A percentile compares a stretch with the other conserved stretches of the same genome.
Evolutionary conservation across 441 rosid species (phyloP).

Genomic region (Erysimum cheiri): DNA sequence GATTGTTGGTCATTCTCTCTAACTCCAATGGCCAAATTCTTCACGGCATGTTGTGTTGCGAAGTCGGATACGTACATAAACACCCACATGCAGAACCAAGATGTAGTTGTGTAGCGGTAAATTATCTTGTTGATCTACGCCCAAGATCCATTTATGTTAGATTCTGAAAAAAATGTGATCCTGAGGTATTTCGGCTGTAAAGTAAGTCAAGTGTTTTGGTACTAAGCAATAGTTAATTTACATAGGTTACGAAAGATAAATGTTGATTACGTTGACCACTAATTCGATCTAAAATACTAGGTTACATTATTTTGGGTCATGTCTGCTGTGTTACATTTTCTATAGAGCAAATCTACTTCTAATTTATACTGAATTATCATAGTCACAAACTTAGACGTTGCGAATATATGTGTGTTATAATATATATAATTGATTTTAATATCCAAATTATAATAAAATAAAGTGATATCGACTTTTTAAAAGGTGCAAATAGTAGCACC

Average conservation of each 20-base stretch:
- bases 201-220: not conserved
- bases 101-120: not conserved
- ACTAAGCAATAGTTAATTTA: not conserved
- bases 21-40: slow-evolving; percentile 33
- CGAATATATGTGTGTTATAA: not conserved
- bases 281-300: not conserved
- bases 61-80: slow-evolving; percentile 17
- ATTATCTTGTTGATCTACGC: not conserved
- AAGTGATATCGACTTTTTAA: not conserved
- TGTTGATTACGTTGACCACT: not conserved
- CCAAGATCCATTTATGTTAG: slow-evolving; percentile 1
- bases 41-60: slow-evolving; percentile 30
- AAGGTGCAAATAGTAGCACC: not conserved
- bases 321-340: not conserved
- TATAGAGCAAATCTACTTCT: not conserved
- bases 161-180: not conserved
- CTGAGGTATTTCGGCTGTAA: not conserved
- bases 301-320: not conserved
- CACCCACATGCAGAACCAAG: not conserved
- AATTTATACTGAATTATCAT: not conserved
- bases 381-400: not conserved
- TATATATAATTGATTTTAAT: not conserved
- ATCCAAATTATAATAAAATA: not conserved
- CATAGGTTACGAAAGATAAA: not conserved
- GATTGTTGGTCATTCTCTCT: slow-evolving; percentile 18